Percentiles rank a stretch among this genome's conserved stretches.
These are phyloP conservation scores for Fomitopsis schrenkii DNA, from an alignment of 1,284 basidiomycete genomes.

Conservation along the genomic window DNA sequence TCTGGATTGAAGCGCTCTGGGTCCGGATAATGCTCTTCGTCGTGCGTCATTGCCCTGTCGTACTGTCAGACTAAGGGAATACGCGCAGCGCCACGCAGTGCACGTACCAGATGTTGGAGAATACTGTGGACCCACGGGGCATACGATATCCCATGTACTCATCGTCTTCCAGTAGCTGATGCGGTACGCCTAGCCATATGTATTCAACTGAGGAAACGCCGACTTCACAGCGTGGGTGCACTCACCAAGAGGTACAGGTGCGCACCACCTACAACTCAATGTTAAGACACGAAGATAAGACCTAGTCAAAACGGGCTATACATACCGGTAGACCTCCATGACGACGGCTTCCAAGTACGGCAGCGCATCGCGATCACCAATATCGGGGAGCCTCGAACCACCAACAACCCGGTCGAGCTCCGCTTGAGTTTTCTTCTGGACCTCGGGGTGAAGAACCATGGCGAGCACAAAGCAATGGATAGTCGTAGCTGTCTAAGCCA, in stretches of 20 bases:
- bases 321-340: slow-evolving; percentile 45
- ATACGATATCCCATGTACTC: slow-evolving; percentile 44
- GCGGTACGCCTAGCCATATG: slow-evolving; percentile 36
- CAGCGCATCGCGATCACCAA: slow-evolving; percentile 44
- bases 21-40: slow-evolving; percentile 17
- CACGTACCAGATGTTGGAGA: slow-evolving; percentile 45
- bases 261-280: slow-evolving; percentile 17
- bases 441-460: slow-evolving; percentile 47
- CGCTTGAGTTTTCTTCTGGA: slow-evolving; percentile 42
- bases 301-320: background rate
- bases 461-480: slow-evolving; percentile 36
- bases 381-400: slow-evolving; percentile 36
- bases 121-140: slow-evolving; percentile 39
- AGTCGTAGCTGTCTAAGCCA: background rate
- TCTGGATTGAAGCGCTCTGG: slow-evolving; percentile 18
- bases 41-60: slow-evolving; percentile 6
- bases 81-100: background rate
- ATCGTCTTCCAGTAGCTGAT: slow-evolving; percentile 46
- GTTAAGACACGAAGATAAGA: background rate
- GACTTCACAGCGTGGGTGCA: background rate
- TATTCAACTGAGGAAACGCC: background rate
- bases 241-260: slow-evolving; percentile 22
- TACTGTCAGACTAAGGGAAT: slow-evolving; percentile 7
- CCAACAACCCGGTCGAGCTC: slow-evolving; percentile 33
- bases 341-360: slow-evolving; percentile 50